Conservation (phyloP, 805 yeast species). For the Candida ulmi region DNA sequence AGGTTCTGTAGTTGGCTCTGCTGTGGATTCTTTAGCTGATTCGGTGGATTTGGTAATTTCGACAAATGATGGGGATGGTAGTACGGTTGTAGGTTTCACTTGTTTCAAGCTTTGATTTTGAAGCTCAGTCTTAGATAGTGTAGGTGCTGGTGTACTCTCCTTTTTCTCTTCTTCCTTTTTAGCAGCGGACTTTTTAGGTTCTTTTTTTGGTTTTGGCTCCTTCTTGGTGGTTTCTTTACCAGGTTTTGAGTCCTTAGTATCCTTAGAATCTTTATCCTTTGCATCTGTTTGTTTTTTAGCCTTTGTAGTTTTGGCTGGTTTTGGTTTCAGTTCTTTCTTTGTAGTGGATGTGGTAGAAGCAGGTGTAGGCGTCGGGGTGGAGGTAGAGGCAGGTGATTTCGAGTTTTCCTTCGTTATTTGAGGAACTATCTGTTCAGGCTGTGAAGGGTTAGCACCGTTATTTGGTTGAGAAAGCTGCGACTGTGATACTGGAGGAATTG, state of each 20-base stretch:
- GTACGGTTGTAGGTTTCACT: slow-evolving; percentile 12
- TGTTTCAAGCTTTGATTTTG: slow-evolving; percentile 17
- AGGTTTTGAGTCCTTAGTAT: not conserved
- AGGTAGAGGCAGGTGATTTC: too few relatives aligned
- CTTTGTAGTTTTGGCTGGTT: not conserved
- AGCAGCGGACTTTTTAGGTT: not conserved
- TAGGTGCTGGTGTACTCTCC: slow-evolving; percentile 2
- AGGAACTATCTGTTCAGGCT: too few relatives aligned
- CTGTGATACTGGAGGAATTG: too few relatives aligned
- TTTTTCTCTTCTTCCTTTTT: slow-evolving; percentile 4
- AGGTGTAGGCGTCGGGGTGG: not conserved
- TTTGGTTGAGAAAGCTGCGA: too few relatives aligned
- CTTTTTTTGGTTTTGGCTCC: not conserved
- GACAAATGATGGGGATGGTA: slow-evolving; percentile 17
- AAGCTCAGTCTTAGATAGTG: slow-evolving; percentile 12
- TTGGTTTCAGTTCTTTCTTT: not conserved
- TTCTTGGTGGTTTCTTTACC: not conserved
- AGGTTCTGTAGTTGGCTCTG: slow-evolving; percentile 1
- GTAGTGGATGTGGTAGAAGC: not conserved
- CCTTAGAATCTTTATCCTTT: slow-evolving; percentile 7
- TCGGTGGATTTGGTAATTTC: slow-evolving; percentile 4
- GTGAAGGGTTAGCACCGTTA: too few relatives aligned
- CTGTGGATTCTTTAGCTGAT: slow-evolving; percentile 1
- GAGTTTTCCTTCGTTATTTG: too few relatives aligned
- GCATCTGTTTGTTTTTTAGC: not conserved